A percentile compares a stretch with the other conserved stretches of the same genome.
Conservation (phyloP, 768 basidiomycete genomes). For the Psilocybe sp. region DNA sequence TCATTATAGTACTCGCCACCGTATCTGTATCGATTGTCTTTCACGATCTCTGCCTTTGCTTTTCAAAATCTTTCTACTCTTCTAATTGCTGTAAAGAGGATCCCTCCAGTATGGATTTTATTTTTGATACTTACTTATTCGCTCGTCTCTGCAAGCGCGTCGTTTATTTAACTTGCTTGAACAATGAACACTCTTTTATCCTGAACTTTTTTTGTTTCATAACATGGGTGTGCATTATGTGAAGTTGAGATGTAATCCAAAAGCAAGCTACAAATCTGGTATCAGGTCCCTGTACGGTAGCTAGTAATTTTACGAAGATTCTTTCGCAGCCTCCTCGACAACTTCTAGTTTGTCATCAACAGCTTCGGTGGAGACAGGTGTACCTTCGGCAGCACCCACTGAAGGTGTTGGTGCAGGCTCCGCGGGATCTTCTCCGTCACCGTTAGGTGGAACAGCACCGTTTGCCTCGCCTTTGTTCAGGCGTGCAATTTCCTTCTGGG, state of each 20-base stretch:
- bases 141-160: slow-evolving; percentile 18
- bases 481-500: slow-evolving; percentile 70
- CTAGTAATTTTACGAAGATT: slow-evolving; percentile 1
- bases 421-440: slow-evolving; percentile 35
- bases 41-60: slow-evolving; percentile 15
- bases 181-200: slow-evolving; percentile 11
- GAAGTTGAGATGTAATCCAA: slow-evolving; percentile 9
- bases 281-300: slow-evolving; percentile 5
- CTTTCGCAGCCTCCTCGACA: slow-evolving; percentile 25
- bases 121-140: slow-evolving; percentile 36
- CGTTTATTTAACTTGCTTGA: slow-evolving; percentile 23
- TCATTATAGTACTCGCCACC: slow-evolving; percentile 15
- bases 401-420: slow-evolving; percentile 45
- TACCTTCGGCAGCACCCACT: slow-evolving; percentile 23
- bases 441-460: slow-evolving; percentile 36
- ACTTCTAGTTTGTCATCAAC: slow-evolving; percentile 42
- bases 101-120: slow-evolving; percentile 27
- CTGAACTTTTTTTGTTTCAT: neutral
- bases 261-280: slow-evolving; percentile 6
- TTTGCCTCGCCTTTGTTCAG: slow-evolving; percentile 43
- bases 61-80: slow-evolving; percentile 25
- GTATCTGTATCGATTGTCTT: slow-evolving; percentile 24
- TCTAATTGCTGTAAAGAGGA: slow-evolving; percentile 40
- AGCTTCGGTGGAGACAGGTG: slow-evolving; percentile 34
- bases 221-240: slow-evolving; percentile 13